These are phyloP conservation scores for Aspergillus niger DNA, from an alignment of 2,329 filamentous ascomycete species.

Conservation along the genomic window DNA sequence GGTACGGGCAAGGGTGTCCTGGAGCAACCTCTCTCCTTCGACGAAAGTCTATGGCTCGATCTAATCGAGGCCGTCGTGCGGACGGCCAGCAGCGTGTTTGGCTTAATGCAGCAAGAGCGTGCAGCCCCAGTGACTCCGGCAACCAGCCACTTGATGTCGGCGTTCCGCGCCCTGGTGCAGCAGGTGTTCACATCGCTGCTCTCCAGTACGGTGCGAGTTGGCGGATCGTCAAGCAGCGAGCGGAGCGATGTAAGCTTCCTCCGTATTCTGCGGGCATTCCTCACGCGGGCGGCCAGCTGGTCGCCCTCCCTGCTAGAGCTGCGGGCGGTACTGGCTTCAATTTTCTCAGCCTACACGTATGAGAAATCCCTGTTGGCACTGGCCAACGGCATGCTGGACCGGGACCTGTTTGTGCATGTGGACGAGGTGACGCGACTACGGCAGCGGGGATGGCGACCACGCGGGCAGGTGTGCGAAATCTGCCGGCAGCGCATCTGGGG, in stretches of 20 bases:
- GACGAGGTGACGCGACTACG: conserved; percentile 71
- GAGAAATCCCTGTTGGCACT: conserved; percentile 86
- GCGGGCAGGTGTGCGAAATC: conserved; percentile 82
- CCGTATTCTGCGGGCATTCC: conserved; percentile 83
- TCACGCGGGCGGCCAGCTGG: conserved; percentile 75
- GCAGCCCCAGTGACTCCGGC: conserved; percentile 26
- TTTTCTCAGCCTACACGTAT: conserved; percentile 94
- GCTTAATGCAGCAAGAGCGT: conserved; percentile 48
- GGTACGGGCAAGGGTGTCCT: conserved; percentile 48
- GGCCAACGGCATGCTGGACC: conserved; percentile 82
- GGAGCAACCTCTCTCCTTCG: conserved; percentile 59
- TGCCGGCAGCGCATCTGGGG: conserved; percentile 87
- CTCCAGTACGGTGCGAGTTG: conserved; percentile 65
- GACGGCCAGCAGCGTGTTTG: conserved; percentile 65
- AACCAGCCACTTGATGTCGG: conserved; percentile 56
- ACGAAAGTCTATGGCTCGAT: conserved; percentile 68
- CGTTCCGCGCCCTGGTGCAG: conserved; percentile 79
- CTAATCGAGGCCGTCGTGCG: conserved; percentile 64
- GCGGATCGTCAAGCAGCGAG: conserved; percentile 32
- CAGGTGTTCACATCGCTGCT: conserved; percentile 87
- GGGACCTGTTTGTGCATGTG: conserved; percentile 84
- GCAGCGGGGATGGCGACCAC: conserved; percentile 84
- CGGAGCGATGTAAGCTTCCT: conserved; percentile 74
- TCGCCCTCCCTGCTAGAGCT: conserved; percentile 87
- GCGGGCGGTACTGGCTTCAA: conserved; percentile 78